These are phyloP conservation scores for Boletales sp. DNA, from an alignment of 768 basidiomycete species.

Conservation along the genomic window DNA sequence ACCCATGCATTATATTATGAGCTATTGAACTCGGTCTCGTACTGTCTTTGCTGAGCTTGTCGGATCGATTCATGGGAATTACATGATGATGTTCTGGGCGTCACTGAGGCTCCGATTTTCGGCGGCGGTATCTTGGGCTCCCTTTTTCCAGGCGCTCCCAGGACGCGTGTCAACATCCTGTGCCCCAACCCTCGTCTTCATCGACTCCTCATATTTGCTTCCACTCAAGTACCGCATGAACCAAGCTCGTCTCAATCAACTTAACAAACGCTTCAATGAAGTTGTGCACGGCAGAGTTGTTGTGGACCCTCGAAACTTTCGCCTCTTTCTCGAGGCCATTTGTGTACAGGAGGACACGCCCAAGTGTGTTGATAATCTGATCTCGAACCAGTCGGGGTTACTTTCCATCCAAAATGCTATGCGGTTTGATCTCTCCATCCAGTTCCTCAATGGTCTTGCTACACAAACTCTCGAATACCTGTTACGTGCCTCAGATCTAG, in stretches of 20 bases:
- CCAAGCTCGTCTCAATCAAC: slow-evolving; percentile 17
- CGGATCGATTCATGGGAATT: too few species aligned
- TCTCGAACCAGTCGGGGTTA: slow-evolving; percentile 35
- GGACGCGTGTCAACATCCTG: slow-evolving; percentile 5
- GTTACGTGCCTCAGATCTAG: slow-evolving; percentile 36
- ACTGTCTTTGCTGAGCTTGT: too few species aligned
- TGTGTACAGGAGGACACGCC: slow-evolving; percentile 39
- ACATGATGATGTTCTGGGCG: too few species aligned
- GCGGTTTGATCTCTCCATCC: slow-evolving; percentile 35
- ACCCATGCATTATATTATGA: slow-evolving; percentile 11
- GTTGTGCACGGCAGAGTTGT: slow-evolving; percentile 29
- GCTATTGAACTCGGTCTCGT: slow-evolving; percentile 1
- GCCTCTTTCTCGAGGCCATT: slow-evolving; percentile 46
- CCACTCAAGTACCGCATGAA: slow-evolving; percentile 6
- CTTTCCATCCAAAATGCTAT: slow-evolving; percentile 41
- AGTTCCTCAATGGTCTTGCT: slow-evolving; percentile 44
- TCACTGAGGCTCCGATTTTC: too few species aligned
- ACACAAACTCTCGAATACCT: slow-evolving; percentile 38
- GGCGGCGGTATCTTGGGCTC: not conserved
- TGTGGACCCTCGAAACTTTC: slow-evolving; percentile 20
- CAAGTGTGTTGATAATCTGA: slow-evolving; percentile 37
- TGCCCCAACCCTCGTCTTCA: not conserved
- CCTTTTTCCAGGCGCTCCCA: not conserved
- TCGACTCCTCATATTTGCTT: not conserved
- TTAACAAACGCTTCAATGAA: slow-evolving; percentile 35